Percentiles rank a stretch among this genome's conserved stretches.
phyloP scores from a whole-genome alignment of 257 asterid genomes.

The Voacanga thouarsii region DNA sequence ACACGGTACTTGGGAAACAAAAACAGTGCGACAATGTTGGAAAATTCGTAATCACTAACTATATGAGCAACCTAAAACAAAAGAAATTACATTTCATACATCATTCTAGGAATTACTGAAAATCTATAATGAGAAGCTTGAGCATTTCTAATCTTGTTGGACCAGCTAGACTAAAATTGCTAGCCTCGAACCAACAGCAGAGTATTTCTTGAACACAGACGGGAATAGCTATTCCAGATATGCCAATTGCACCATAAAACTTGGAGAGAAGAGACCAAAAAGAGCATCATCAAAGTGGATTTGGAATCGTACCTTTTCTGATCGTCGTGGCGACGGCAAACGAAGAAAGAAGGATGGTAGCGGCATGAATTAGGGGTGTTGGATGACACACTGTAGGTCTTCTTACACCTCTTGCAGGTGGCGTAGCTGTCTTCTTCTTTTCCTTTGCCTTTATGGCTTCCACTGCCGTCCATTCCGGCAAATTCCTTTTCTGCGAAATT shows the following conservation, averaged over 20 bases:
- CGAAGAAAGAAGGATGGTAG: conserved; percentile 84
- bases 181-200: neutral
- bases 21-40: neutral
- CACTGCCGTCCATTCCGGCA: neutral
- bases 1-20: neutral
- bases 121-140: neutral
- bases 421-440: conserved; percentile 19
- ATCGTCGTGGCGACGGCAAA: conserved; percentile 97
- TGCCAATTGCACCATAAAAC: neutral
- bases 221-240: neutral
- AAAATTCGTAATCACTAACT: neutral
- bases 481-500: neutral
- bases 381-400: conserved; percentile 38
- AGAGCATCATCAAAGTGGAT: too few species aligned
- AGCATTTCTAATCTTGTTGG: neutral
- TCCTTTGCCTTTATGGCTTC: neutral
- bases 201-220: neutral
- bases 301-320: conserved; percentile 58
- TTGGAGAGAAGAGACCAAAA: neutral
- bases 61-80: neutral
- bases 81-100: neutral
- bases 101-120: neutral
- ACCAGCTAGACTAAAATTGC: neutral
- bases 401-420: conserved; percentile 77
- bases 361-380: conserved; percentile 65